Percentiles rank a stretch among this genome's conserved stretches.
Conservation (phyloP, 805 yeast genomes). For the Schwanniomyces yamadae region DNA sequence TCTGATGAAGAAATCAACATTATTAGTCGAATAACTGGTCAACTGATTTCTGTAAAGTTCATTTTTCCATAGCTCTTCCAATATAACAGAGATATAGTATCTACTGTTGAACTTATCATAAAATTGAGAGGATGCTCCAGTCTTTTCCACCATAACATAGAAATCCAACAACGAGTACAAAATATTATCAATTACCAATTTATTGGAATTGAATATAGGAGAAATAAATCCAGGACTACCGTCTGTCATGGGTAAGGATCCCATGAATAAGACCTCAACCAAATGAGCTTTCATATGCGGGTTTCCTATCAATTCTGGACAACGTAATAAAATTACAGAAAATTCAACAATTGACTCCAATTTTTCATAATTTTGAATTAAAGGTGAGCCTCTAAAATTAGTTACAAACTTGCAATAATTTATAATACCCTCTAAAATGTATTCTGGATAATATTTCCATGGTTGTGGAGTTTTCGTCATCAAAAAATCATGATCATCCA, state of each 20-base stretch:
- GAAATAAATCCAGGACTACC: slow-evolving; percentile 76
- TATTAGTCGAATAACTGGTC: slow-evolving; percentile 59
- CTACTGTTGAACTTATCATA: slow-evolving; percentile 94
- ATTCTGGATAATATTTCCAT: slow-evolving; percentile 85
- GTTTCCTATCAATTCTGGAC: slow-evolving; percentile 82
- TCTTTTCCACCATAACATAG: slow-evolving; percentile 92
- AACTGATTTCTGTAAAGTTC: slow-evolving; percentile 68
- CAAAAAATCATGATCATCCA: slow-evolving; percentile 72
- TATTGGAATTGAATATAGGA: slow-evolving; percentile 60
- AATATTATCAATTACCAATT: slow-evolving; percentile 60
- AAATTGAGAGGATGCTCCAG: slow-evolving; percentile 93
- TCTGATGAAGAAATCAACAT: slow-evolving; percentile 83
- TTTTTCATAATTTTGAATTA: slow-evolving; percentile 52
- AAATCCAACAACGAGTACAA: slow-evolving; percentile 83
- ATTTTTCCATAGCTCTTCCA: slow-evolving; percentile 81
- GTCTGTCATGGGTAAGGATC: slow-evolving; percentile 55
- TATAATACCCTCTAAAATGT: slow-evolving; percentile 75
- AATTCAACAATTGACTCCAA: slow-evolving; percentile 64
- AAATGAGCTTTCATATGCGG: slow-evolving; percentile 89
- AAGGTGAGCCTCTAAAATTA: slow-evolving; percentile 54
- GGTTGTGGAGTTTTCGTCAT: slow-evolving; percentile 67
- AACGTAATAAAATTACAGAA: slow-evolving; percentile 70
- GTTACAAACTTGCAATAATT: slow-evolving; percentile 66
- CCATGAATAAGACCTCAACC: slow-evolving; percentile 76
- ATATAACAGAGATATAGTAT: slow-evolving; percentile 77